A percentile compares a stretch with the other conserved stretches of the same genome.
phyloP scores from a whole-genome alignment of 2,329 filamentous ascomycete species.

The Fusarium sp. region DNA sequence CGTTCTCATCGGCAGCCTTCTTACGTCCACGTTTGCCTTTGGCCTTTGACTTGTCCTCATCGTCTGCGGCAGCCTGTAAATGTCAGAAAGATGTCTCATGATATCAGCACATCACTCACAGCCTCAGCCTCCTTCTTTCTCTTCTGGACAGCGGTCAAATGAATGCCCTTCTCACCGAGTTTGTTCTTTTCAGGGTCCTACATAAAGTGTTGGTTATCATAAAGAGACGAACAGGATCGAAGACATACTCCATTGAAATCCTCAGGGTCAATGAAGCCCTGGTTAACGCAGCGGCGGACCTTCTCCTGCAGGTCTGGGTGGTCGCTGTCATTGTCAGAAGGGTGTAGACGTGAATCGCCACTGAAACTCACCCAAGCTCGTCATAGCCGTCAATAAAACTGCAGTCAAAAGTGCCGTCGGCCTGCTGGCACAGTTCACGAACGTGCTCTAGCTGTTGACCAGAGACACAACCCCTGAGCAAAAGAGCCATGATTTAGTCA shows the following conservation, averaged over 20 bases:
- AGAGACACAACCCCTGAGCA: conserved; percentile 84
- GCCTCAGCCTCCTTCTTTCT: conserved; percentile 49
- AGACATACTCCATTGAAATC: conserved; percentile 87
- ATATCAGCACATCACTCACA: conserved; percentile 22
- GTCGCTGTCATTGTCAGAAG: conserved; percentile 47
- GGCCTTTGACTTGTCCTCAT: conserved; percentile 45
- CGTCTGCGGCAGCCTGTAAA: conserved; percentile 44
- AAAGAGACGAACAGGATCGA: not conserved
- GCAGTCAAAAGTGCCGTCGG: conserved; percentile 65
- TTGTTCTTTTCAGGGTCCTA: conserved; percentile 81
- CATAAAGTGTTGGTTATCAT: conserved; percentile 17
- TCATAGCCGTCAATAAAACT: conserved; percentile 84
- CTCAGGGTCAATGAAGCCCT: conserved; percentile 84
- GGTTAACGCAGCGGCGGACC: conserved; percentile 74
- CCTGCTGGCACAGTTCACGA: conserved; percentile 63
- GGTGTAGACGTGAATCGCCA: not conserved
- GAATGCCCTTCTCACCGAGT: conserved; percentile 74
- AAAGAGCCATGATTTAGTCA: not conserved
- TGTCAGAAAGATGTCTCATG: conserved; percentile 15
- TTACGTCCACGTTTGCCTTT: conserved; percentile 51
- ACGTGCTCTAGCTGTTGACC: conserved; percentile 77
- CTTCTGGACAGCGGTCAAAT: conserved; percentile 54
- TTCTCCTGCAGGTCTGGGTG: conserved; percentile 76
- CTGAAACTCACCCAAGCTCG: conserved; percentile 67
- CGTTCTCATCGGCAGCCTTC: conserved; percentile 47